Conservation (phyloP, 2,329 filamentous ascomycete genomes). For the Orbilia blumenaviensis region DNA sequence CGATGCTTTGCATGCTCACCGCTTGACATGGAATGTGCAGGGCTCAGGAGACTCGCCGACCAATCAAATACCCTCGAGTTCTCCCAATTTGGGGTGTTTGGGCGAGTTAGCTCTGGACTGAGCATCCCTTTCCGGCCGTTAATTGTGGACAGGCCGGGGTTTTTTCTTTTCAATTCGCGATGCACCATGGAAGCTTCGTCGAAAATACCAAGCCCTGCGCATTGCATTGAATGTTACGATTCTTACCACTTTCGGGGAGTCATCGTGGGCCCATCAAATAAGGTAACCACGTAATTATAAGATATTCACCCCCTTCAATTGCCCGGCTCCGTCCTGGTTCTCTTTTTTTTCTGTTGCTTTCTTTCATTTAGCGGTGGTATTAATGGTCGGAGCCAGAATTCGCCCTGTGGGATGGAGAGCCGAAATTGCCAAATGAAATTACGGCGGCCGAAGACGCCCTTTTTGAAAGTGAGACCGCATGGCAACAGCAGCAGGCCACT, state of each 20-base stretch:
- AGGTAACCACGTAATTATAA: conserved; percentile 1
- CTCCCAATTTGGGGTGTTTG: conserved; percentile 2
- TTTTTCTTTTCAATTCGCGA: background rate
- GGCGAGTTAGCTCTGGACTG: background rate
- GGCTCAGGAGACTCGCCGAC: background rate
- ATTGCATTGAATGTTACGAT: background rate
- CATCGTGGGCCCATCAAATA: background rate
- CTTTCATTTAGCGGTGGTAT: background rate
- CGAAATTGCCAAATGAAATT: conserved; percentile 39
- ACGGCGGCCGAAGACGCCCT: conserved; percentile 10
- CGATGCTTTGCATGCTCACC: no score
- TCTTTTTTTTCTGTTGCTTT: background rate
- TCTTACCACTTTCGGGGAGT: background rate
- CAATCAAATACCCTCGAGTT: background rate
- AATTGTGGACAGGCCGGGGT: background rate
- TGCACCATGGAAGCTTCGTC: conserved; percentile 3
- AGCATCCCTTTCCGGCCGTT: background rate
- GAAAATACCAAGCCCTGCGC: background rate
- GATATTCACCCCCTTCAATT: background rate
- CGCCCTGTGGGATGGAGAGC: conserved; percentile 17
- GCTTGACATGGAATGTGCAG: background rate
- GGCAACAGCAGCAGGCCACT: conserved; percentile 37
- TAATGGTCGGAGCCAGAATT: conserved; percentile 7
- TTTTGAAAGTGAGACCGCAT: conserved; percentile 6
- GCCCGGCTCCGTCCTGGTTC: background rate